Percentiles rank a stretch among this genome's conserved stretches.
phyloP scores from a whole-genome alignment of 2,329 filamentous ascomycete genomes.

The Kalmusia sp. region DNA sequence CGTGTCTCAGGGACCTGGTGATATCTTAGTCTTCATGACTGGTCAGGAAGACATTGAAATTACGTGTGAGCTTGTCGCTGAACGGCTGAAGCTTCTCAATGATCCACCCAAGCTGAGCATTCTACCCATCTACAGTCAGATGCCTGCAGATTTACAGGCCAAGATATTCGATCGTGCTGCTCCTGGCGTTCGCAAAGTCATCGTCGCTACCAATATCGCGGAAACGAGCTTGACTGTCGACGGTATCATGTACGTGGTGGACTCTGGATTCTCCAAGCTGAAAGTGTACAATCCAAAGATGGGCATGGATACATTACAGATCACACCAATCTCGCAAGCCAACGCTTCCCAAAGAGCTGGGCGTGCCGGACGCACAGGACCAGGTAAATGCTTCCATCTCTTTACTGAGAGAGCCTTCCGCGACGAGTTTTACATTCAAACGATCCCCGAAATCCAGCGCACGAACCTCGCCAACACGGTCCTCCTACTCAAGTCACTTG shows the following conservation, averaged over 20 bases:
- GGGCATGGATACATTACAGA: slow-evolving; percentile 98
- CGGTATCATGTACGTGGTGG: slow-evolving; percentile 99
- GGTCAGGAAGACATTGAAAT: slow-evolving; percentile 98
- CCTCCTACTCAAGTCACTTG: slow-evolving; percentile 89
- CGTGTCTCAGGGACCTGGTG: slow-evolving; percentile 89
- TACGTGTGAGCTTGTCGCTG: slow-evolving; percentile 91
- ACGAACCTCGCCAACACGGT: slow-evolving; percentile 97
- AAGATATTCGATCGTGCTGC: slow-evolving; percentile 95
- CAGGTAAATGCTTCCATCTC: slow-evolving; percentile 91
- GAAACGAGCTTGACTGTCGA: slow-evolving; percentile 98
- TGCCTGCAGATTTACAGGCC: slow-evolving; percentile 96
- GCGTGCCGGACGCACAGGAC: slow-evolving; percentile 90
- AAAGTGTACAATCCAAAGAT: slow-evolving; percentile 99
- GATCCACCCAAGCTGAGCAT: slow-evolving; percentile 95
- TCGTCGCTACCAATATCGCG: slow-evolving; percentile 97
- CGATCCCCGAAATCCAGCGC: slow-evolving; percentile 96
- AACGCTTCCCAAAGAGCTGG: slow-evolving; percentile 94
- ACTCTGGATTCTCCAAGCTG: slow-evolving; percentile 93
- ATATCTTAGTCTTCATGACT: slow-evolving; percentile 99
- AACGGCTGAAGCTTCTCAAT: slow-evolving; percentile 85
- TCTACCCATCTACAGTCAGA: slow-evolving; percentile 97
- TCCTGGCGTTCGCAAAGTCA: slow-evolving; percentile 92
- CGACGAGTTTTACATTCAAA: slow-evolving; percentile 95
- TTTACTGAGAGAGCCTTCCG: slow-evolving; percentile 95
- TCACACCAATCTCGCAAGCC: slow-evolving; percentile 96